Base-by-base conservation (phyloP, 2,329 filamentous ascomycete genomes). In the Phialemoniopsis sp. region DNA sequence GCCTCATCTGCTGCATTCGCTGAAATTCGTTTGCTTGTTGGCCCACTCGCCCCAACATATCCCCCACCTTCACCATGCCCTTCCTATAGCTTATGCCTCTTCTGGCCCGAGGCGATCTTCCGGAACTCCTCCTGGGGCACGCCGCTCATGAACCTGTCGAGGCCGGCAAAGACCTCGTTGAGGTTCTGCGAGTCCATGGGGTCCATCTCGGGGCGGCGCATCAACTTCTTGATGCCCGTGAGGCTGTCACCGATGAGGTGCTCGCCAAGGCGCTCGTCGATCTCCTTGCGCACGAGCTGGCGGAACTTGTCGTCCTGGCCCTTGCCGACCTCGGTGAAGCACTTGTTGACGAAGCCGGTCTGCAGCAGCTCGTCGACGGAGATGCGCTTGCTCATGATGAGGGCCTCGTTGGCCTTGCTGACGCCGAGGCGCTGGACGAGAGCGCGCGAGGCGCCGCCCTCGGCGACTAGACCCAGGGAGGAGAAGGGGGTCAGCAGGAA, bases 401-500 rank as follows among this genome's bases (percentile, higher is more conserved):
- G 74, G 12, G 93, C 91, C 71, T 97, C 93, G 56, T 94, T 95
- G 9, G 89, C 90, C 58, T 87, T 87, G 42, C 78, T 70, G 37
- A 89, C 76, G 1, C 93, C 93, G 17, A 97, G 71, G 1, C 91
- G 72, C 52, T 85, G 76, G 13, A 93, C 87, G 41, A 97, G 84
- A 1, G 83, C 88, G 40, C 81, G 70, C 13, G 82, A 88, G 1
- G 89, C 82, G 34, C 85, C 88, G 31, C 91, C 93, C 67, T 97
- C 93, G 39, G 89, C 78, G 1, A 97, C 90, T 2, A 98, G 78
- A 2, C 93, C 91, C 2, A 97, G 76, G 2, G 87, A 91, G 5
- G 83, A 85, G 66, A 97, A 97, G 4, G 93, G 93, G 1, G 90
- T 95, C 18, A 97, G 80, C 18, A 97, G 72, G 65, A 89, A 98